Base-by-base conservation (phyloP, 2,329 filamentous ascomycete species). In the Graphium sp. region DNA sequence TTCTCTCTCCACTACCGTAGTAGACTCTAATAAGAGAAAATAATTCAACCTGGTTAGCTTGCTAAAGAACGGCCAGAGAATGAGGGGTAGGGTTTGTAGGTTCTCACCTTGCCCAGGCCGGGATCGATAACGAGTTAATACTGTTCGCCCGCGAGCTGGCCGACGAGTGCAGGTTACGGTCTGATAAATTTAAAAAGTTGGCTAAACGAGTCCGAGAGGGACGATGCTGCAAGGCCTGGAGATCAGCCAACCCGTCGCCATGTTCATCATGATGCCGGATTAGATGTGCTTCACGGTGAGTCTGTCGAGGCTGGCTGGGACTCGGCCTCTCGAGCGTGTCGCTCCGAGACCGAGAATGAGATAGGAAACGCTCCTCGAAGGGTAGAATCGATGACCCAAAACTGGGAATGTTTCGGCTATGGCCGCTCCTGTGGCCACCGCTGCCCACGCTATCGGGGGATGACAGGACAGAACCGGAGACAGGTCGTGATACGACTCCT, bases 1-100 rank as follows among this genome's bases (percentile, higher is more conserved):
- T 62, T 35, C 58, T 61, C 46, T 67, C 73, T 28, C 74, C 72
- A 30, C 69, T 72, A 20, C 71, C 69, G 45, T 84, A 84, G 49
- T 83, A 84, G 11, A 81, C 53, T 38, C 61, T 71, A 22, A 19
- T n/a, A 7, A 12, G 18, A 17, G n/a, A 5, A 23, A 5, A 11
- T 10, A n/a, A 12, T 17, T 23, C 14, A 11, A 11, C 8, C 3
- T 20, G 12, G 17, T n/a, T 16, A 26, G 4, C n/a, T n/a, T n/a
- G n/a, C n/a, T n/a, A n/a, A n/a, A n/a, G n/a, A n/a, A n/a, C n/a
- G n/a, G n/a, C n/a, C n/a, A n/a, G n/a, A n/a, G n/a, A n/a, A n/a
- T n/a, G n/a, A n/a, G n/a, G n/a, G n/a, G n/a, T n/a, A n/a, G n/a
- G n/a, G n/a, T n/a, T n/a, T n/a, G n/a, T 50, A 52, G 7, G 11